A percentile compares a stretch with the other conserved stretches of the same genome.
These are phyloP conservation scores for Ogataea trehalophila DNA, from an alignment of 805 yeast species.

Conservation along the genomic window DNA sequence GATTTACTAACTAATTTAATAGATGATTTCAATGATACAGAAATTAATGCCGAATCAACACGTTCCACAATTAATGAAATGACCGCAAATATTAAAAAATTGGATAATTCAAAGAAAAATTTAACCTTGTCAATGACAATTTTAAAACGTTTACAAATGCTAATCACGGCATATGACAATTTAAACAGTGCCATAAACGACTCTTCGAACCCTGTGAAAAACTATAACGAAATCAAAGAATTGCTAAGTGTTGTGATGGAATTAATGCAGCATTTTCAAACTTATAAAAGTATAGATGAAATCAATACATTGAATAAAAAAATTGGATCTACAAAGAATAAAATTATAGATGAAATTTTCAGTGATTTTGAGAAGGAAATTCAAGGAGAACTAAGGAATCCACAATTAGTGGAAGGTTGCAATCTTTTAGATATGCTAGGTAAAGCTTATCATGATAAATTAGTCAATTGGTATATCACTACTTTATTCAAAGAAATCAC, in stretches of 20 bases:
- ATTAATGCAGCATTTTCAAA: constrained; percentile 65
- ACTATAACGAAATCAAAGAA: constrained; percentile 51
- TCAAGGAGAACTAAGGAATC: constrained; percentile 31
- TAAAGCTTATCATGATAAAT: constrained; percentile 47
- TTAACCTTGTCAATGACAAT: constrained; percentile 81
- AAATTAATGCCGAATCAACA: constrained; percentile 46
- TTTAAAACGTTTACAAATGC: constrained; percentile 80
- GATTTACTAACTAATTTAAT: constrained; percentile 38
- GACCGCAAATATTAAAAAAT: constrained; percentile 70
- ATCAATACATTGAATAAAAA: constrained; percentile 60
- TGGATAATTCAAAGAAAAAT: constrained; percentile 82
- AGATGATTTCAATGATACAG: constrained; percentile 42
- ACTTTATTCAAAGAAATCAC: constrained; percentile 68
- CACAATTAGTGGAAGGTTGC: constrained; percentile 58
- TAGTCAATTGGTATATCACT: constrained; percentile 70
- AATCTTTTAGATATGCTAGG: constrained; percentile 64
- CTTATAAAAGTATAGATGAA: constrained; percentile 79
- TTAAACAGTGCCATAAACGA: constrained; percentile 42
- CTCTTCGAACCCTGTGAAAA: constrained; percentile 19
- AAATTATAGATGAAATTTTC: constrained; percentile 64
- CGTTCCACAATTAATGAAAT: constrained; percentile 59
- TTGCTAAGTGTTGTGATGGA: constrained; percentile 69
- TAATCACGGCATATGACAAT: constrained; percentile 67
- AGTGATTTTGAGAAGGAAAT: constrained; percentile 60
- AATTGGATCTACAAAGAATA: constrained; percentile 54